Percentiles rank a stretch among this genome's conserved stretches.
phyloP scores from a whole-genome alignment of 1,284 basidiomycete species.

The Boletus smithii region DNA sequence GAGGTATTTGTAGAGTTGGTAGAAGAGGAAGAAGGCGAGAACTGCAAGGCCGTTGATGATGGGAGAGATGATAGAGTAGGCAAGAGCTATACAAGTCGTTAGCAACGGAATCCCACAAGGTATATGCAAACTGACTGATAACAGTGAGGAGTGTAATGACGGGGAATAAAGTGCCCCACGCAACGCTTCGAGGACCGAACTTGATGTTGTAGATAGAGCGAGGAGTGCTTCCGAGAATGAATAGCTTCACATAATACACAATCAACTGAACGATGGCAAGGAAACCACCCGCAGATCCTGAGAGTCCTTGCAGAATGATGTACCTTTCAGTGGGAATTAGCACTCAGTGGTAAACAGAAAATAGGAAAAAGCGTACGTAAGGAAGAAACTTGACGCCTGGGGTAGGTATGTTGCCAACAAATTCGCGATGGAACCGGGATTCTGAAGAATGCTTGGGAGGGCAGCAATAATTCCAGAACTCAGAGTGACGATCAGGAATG shows the following conservation, averaged over 20 bases:
- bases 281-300: conserved; percentile 77
- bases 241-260: conserved; percentile 83
- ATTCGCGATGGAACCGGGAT: conserved; percentile 60
- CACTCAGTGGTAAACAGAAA: neutral
- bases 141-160: conserved; percentile 69
- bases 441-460: conserved; percentile 56
- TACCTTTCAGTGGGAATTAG: conserved; percentile 40
- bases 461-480: conserved; percentile 77
- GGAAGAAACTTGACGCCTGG: conserved; percentile 88
- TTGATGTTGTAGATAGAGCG: conserved; percentile 79
- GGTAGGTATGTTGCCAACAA: conserved; percentile 78
- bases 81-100: conserved; percentile 46
- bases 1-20: conserved; percentile 84
- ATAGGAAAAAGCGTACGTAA: conserved; percentile 62
- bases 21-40: conserved; percentile 82
- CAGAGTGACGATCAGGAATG: conserved; percentile 85
- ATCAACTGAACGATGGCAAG: conserved; percentile 74
- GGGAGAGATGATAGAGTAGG: conserved; percentile 90
- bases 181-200: conserved; percentile 60
- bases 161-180: conserved; percentile 90
- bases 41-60: conserved; percentile 91
- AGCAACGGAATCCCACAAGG: neutral
- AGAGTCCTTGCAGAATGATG: conserved; percentile 66
- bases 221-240: conserved; percentile 88
- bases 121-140: conserved; percentile 55